These are phyloP conservation scores for Aspergillus sp. DNA, from an alignment of 2,329 filamentous ascomycete species.

Conservation along the genomic window DNA sequence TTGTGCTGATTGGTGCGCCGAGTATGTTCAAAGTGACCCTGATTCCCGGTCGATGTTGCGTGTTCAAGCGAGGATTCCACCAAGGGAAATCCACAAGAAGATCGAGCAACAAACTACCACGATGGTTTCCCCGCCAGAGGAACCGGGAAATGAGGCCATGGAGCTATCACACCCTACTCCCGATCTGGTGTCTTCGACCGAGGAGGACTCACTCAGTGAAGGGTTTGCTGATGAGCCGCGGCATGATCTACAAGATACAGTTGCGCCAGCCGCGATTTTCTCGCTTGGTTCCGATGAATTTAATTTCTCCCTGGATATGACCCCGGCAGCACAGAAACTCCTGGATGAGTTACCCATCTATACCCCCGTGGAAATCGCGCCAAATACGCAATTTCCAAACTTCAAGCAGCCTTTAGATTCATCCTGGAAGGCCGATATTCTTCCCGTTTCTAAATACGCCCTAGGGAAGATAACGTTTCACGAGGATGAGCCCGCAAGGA, in stretches of 20 bases:
- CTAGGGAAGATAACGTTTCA: conserved; percentile 75
- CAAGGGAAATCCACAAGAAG: conserved; percentile 25
- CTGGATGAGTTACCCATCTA: conserved; percentile 81
- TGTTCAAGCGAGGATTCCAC: conserved; percentile 51
- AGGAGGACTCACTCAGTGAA: conserved; percentile 58
- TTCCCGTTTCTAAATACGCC: conserved; percentile 84
- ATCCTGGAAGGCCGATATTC: conserved; percentile 71
- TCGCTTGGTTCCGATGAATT: conserved; percentile 79
- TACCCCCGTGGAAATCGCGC: conserved; percentile 58
- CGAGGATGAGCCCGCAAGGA: conserved; percentile 65
- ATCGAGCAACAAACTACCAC: conserved; percentile 28
- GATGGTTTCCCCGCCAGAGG: conserved; percentile 33
- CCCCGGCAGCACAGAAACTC: conserved; percentile 72
- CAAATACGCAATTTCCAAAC: conserved; percentile 57
- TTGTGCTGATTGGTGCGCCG: conserved; percentile 77
- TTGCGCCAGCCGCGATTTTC: conserved; percentile 76
- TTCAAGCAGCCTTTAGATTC: conserved; percentile 67
- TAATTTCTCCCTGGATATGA: conserved; percentile 73
- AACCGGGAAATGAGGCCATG: conserved; percentile 32
- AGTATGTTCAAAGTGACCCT: conserved; percentile 68
- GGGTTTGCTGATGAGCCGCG: conserved; percentile 47
- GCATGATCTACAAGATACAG: conserved; percentile 42
- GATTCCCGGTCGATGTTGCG: conserved; percentile 69
- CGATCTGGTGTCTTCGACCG: conserved; percentile 65
- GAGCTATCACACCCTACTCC: conserved; percentile 57